Evolutionary conservation across 2,329 filamentous ascomycete genomes (phyloP).

Genomic region (Alternaria triticimaculans): DNA sequence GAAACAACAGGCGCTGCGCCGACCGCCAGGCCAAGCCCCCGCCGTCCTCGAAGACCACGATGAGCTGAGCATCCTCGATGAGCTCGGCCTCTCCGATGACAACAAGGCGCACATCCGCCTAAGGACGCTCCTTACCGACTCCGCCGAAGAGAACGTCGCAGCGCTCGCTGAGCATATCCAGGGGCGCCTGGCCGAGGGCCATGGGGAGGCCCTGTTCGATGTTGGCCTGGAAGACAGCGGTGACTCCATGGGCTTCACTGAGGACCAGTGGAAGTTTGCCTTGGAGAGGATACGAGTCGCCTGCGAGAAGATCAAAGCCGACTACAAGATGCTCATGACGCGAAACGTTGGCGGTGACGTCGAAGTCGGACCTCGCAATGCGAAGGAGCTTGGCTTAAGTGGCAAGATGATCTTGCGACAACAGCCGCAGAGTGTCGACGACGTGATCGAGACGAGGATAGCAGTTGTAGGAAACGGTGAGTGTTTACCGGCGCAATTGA

Average conservation of each 20-base stretch:
- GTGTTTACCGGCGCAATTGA: slow-evolving; percentile 17
- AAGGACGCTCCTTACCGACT: slow-evolving; percentile 74
- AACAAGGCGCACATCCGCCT: slow-evolving; percentile 68
- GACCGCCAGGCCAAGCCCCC: slow-evolving; percentile 46
- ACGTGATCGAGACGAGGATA: slow-evolving; percentile 94
- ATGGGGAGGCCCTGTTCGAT: slow-evolving; percentile 90
- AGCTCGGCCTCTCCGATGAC: slow-evolving; percentile 73
- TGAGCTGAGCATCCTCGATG: slow-evolving; percentile 89
- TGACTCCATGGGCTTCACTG: slow-evolving; percentile 78
- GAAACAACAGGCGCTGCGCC: slow-evolving; percentile 80
- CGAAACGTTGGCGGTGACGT: slow-evolving; percentile 81
- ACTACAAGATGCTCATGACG: slow-evolving; percentile 85
- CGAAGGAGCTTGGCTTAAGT: slow-evolving; percentile 75
- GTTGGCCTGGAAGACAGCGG: slow-evolving; percentile 90
- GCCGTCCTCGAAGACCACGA: slow-evolving; percentile 71
- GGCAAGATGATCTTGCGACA: slow-evolving; percentile 89
- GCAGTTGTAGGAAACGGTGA: slow-evolving; percentile 92
- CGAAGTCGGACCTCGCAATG: slow-evolving; percentile 69
- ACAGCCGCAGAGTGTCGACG: slow-evolving; percentile 74
- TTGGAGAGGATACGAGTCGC: slow-evolving; percentile 70
- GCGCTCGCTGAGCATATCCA: slow-evolving; percentile 71
- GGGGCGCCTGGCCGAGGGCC: slow-evolving; percentile 73
- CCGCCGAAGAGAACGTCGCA: slow-evolving; percentile 64
- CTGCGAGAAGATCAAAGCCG: slow-evolving; percentile 69
- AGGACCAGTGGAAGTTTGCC: slow-evolving; percentile 77